Conservation (phyloP, 208 protist species). For the Endotrypanum monterogeii region DNA sequence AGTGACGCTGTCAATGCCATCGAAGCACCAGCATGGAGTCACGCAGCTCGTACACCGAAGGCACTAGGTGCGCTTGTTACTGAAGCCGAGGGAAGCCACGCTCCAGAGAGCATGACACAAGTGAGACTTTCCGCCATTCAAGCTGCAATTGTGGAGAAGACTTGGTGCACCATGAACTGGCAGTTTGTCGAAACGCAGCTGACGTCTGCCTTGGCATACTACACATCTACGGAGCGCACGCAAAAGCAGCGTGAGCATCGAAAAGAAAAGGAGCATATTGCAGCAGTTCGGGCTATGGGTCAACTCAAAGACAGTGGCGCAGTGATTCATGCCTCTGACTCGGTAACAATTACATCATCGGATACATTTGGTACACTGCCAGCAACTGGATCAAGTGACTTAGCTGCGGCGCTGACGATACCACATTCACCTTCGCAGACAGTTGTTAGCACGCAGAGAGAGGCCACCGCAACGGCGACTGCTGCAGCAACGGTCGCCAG, state of each 20-base stretch:
- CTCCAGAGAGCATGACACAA: not conserved
- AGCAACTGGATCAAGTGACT: not conserved
- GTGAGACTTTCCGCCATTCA: slow-evolving; percentile 23
- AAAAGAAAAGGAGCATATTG: slow-evolving; percentile 47
- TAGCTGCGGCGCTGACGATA: not conserved
- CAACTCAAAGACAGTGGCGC: slow-evolving; percentile 58
- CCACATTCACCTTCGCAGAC: not conserved
- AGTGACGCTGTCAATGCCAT: not conserved
- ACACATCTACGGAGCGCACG: slow-evolving; percentile 41
- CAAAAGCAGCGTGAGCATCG: slow-evolving; percentile 30
- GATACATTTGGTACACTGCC: not conserved
- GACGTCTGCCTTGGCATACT: slow-evolving; percentile 52
- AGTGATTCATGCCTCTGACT: slow-evolving; percentile 48
- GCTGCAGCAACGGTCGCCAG: not conserved
- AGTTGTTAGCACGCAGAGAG: not conserved
- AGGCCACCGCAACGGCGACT: not conserved
- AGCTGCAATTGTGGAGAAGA: slow-evolving; percentile 23
- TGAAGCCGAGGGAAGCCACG: slow-evolving; percentile 2
- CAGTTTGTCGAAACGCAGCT: slow-evolving; percentile 68
- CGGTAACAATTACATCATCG: slow-evolving; percentile 32
- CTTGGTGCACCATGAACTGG: slow-evolving; percentile 63
- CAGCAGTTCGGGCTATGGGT: slow-evolving; percentile 42
- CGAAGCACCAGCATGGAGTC: slow-evolving; percentile 52
- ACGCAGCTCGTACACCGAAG: slow-evolving; percentile 47
- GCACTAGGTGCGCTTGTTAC: slow-evolving; percentile 8